Conservation (phyloP, 2,329 filamentous ascomycete species). For the Ascochyta pisi region DNA sequence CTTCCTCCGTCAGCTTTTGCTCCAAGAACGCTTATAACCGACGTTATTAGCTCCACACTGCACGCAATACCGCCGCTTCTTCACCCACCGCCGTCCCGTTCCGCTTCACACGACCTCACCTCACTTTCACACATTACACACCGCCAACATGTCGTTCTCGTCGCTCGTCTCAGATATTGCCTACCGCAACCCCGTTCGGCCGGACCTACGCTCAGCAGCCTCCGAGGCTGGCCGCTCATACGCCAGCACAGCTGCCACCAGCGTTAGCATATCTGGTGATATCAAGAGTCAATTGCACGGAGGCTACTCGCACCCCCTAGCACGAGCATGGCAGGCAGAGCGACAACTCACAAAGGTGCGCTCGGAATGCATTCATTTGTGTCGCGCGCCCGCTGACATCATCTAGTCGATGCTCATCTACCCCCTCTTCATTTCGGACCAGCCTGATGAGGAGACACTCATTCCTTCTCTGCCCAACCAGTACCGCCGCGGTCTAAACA, state of each 20-base stretch:
- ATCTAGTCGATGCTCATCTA: conserved; percentile 95
- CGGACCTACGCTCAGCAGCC: conserved; percentile 54
- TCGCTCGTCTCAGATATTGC: conserved; percentile 60
- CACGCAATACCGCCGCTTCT: conserved; percentile 1
- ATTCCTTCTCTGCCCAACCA: conserved; percentile 94
- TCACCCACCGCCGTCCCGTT: background rate
- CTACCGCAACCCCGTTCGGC: conserved; percentile 52
- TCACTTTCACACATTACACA: background rate
- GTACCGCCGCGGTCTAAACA: conserved; percentile 85
- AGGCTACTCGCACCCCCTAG: conserved; percentile 60
- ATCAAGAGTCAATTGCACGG: conserved; percentile 61
- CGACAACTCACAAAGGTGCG: conserved; percentile 59
- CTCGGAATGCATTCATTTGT: conserved; percentile 2
- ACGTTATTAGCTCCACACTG: conserved; percentile 12
- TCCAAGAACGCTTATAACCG: conserved; percentile 14
- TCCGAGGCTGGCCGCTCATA: conserved; percentile 58
- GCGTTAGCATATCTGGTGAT: conserved; percentile 60
- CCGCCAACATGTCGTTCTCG: conserved; percentile 57
- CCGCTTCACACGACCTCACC: conserved; percentile 1
- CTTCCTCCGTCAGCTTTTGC: conserved; percentile 12
- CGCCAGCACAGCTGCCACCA: conserved; percentile 60
- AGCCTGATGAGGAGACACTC: conserved; percentile 86
- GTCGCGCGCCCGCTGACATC: conserved; percentile 25
- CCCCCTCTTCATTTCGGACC: conserved; percentile 94
- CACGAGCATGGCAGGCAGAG: conserved; percentile 60